Evolutionary conservation across 2,329 filamentous ascomycete genomes (phyloP).

Genomic region (Cladosporium velox): DNA sequence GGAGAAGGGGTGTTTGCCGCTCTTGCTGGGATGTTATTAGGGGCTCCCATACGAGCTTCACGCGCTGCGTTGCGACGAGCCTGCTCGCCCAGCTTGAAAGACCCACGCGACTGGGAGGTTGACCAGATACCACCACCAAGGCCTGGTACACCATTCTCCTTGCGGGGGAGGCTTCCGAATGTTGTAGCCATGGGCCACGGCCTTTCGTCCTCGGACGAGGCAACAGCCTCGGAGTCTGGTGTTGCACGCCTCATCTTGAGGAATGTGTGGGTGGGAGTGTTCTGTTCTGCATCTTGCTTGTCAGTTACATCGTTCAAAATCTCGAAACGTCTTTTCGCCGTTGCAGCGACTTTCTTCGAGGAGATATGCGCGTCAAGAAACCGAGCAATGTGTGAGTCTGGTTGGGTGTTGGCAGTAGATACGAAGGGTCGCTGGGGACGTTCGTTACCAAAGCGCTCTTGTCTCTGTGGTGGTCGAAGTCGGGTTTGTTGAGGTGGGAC

Average conservation of each 20-base stretch:
- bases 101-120: constrained; percentile 32
- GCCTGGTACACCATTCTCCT: constrained; percentile 42
- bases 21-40: constrained; percentile 22
- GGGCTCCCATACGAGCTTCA: constrained; percentile 53
- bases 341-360: background rate
- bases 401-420: background rate
- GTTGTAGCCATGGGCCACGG: constrained; percentile 56
- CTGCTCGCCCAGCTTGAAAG: constrained; percentile 37
- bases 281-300: background rate
- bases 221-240: constrained; percentile 89
- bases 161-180: constrained; percentile 44
- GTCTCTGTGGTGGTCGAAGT: background rate
- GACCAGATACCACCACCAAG: constrained; percentile 43
- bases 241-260: constrained; percentile 69
- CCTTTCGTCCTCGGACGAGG: constrained; percentile 88
- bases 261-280: background rate
- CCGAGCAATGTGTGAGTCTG: background rate
- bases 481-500: background rate
- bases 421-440: background rate
- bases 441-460: background rate
- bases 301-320: background rate
- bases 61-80: constrained; percentile 29
- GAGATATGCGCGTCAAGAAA: background rate
- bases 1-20: constrained; percentile 41
- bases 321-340: background rate